phyloP scores from a whole-genome alignment of 768 basidiomycete genomes.

The Termitomyces heimii region DNA sequence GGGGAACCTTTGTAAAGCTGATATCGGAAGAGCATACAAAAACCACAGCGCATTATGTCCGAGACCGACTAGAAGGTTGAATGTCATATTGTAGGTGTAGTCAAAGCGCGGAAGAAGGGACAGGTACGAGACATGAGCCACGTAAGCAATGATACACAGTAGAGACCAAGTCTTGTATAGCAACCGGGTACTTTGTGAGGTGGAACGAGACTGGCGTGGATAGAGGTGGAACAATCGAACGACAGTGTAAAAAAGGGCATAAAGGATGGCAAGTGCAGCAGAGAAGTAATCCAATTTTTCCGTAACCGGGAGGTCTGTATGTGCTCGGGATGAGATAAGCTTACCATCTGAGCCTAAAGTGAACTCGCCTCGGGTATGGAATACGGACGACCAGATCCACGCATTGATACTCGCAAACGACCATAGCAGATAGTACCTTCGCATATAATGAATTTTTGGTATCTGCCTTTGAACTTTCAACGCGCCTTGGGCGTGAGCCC shows the following conservation, averaged over 20 bases:
- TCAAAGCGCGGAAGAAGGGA: slow-evolving; percentile 74
- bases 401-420: slow-evolving; percentile 75
- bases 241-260: slow-evolving; percentile 71
- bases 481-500: slow-evolving; percentile 63
- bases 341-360: neutral
- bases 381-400: slow-evolving; percentile 89
- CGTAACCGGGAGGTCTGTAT: slow-evolving; percentile 70
- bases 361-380: slow-evolving; percentile 83
- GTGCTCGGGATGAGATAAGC: neutral
- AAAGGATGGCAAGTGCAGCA: slow-evolving; percentile 80
- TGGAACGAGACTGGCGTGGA: slow-evolving; percentile 26
- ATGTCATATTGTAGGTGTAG: slow-evolving; percentile 89
- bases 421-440: slow-evolving; percentile 59
- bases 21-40: slow-evolving; percentile 56
- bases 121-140: slow-evolving; percentile 77
- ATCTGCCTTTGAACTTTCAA: slow-evolving; percentile 39
- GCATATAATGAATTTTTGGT: slow-evolving; percentile 61
- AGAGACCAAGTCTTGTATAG: slow-evolving; percentile 36
- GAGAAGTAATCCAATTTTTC: slow-evolving; percentile 96
- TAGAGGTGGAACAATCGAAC: slow-evolving; percentile 78
- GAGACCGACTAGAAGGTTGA: slow-evolving; percentile 74
- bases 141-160: slow-evolving; percentile 48
- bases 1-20: slow-evolving; percentile 50
- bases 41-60: slow-evolving; percentile 82
- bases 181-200: slow-evolving; percentile 12